These are phyloP conservation scores for Aspergillus thermomutatus DNA, from an alignment of 2,329 filamentous ascomycete genomes.

Conservation along the genomic window DNA sequence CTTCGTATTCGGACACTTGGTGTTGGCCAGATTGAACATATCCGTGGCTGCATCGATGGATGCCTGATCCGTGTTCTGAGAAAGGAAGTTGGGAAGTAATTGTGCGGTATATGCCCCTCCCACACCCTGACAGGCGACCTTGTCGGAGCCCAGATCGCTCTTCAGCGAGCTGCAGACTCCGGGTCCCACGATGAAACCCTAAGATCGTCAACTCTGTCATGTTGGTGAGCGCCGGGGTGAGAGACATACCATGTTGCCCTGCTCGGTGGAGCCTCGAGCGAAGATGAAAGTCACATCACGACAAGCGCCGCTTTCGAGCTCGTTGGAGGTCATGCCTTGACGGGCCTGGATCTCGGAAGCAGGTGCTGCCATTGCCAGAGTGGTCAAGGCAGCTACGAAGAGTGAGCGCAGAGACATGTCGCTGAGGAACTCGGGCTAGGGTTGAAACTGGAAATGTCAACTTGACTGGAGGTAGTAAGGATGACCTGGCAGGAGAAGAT, in stretches of 20 bases:
- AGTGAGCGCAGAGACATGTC: constrained; percentile 14
- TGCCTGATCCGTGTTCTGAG: constrained; percentile 33
- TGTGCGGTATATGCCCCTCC: constrained; percentile 40
- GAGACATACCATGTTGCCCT: constrained; percentile 35
- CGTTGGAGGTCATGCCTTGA: constrained; percentile 27
- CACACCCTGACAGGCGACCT: constrained; percentile 44
- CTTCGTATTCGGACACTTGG: constrained; percentile 44
- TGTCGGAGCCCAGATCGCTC: constrained; percentile 15
- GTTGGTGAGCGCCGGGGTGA: background rate
- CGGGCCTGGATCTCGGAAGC: constrained; percentile 10
- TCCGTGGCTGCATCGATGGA: constrained; percentile 40
- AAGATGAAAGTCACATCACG: constrained; percentile 39
- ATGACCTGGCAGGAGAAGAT: background rate
- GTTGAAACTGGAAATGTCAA: background rate
- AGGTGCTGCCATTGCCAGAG: constrained; percentile 14
- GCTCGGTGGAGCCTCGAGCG: constrained; percentile 40
- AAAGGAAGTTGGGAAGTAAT: constrained; percentile 36
- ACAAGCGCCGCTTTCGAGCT: constrained; percentile 36
- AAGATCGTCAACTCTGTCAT: background rate
- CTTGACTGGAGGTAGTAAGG: background rate
- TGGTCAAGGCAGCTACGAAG: constrained; percentile 11
- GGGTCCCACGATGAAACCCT: constrained; percentile 31
- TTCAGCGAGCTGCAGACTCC: constrained; percentile 27
- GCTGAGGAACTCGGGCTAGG: background rate
- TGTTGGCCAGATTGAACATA: constrained; percentile 40